Evolutionary conservation across 306 rosid species (phyloP), one percentile per base, ranked within the genome.

Genomic region (Crataegus laevigata): DNA sequence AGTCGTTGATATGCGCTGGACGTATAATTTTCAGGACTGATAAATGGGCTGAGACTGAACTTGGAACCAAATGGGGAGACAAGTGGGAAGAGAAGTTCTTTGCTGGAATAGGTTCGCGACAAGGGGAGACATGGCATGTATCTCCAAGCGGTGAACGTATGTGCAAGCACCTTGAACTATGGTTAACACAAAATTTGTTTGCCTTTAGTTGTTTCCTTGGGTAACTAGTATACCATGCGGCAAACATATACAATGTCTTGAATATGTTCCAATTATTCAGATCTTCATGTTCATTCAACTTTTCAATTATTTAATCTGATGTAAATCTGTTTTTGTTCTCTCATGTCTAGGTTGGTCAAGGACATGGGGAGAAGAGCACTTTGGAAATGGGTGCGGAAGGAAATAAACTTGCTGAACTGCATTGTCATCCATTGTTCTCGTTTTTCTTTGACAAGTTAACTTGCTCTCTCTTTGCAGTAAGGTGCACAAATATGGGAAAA

Each of bases 291-390:
- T 36, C 34, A 11, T 34, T 32, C 75, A 28, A 42, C 68, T 52
- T 69, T 69, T 78, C 11, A 67, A 55, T 29, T 42, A 43, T n/a
- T 52, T 9, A 45, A 13, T 59, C 64, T 72, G 51, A 75, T 66
- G 79, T 50, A 5, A n/a, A 59, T 71, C 58, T 68, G 62, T 29
- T 57, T 18, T 28, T 66, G 74, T 75, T 73, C 17, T 81, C 69
- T 51, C 51, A 81, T 87, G 78, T 69, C 43, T 81, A 94, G 98
- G 96, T 86, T 94, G 98, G 98, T 94, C 98, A 57, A 90, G 98
- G 88, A 94, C 98, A 11, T 94, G 97, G 98, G 97, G 98, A 60
- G 98, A 94, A 82, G 97, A 91, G 80, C 98, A 94, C 90, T 91
- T 91, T 8, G 98, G 98, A 90, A 94, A 94, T 51, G 97, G 96